phyloP scores from a whole-genome alignment of 2,329 filamentous ascomycete genomes.

The Aspergillus udagawae region DNA sequence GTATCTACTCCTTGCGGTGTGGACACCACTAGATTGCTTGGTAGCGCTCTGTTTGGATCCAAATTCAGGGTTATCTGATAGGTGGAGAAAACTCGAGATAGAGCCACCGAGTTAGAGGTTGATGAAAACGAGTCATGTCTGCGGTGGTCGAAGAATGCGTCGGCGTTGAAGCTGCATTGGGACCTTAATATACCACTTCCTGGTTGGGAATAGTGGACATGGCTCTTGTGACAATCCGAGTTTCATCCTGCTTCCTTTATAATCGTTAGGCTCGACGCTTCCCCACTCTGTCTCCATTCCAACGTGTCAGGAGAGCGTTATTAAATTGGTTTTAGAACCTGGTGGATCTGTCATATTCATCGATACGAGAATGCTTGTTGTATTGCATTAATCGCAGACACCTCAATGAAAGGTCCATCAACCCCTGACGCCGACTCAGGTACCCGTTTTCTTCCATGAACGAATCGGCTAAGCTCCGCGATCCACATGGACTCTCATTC shows the following conservation, averaged over 20 bases:
- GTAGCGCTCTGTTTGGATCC: slow-evolving; percentile 5
- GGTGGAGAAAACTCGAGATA: slow-evolving; percentile 24
- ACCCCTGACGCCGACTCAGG: background rate
- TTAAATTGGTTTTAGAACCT: background rate
- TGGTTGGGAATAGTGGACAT: slow-evolving; percentile 14
- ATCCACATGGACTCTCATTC: background rate
- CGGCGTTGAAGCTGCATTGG: background rate
- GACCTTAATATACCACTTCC: slow-evolving; percentile 3
- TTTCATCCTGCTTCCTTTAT: slow-evolving; percentile 22
- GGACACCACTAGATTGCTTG: slow-evolving; percentile 18
- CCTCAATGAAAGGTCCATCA: background rate
- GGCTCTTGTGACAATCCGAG: slow-evolving; percentile 25
- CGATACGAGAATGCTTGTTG: background rate
- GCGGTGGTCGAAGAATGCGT: background rate
- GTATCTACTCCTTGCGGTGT: slow-evolving; percentile 5
- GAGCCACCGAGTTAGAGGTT: slow-evolving; percentile 23
- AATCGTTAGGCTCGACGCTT: slow-evolving; percentile 8
- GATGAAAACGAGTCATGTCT: slow-evolving; percentile 16
- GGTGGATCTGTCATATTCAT: background rate
- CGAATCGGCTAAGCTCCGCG: background rate
- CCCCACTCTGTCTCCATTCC: slow-evolving; percentile 8
- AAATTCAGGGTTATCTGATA: slow-evolving; percentile 13
- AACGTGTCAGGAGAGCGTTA: slow-evolving; percentile 12
- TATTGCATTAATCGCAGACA: background rate
- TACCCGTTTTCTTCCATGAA: background rate